Evolutionary conservation across 371 early-diverging fungal genomes (phyloP), one percentile per base, ranked within the genome.

Genomic region (Mortierella polycephala): DNA sequence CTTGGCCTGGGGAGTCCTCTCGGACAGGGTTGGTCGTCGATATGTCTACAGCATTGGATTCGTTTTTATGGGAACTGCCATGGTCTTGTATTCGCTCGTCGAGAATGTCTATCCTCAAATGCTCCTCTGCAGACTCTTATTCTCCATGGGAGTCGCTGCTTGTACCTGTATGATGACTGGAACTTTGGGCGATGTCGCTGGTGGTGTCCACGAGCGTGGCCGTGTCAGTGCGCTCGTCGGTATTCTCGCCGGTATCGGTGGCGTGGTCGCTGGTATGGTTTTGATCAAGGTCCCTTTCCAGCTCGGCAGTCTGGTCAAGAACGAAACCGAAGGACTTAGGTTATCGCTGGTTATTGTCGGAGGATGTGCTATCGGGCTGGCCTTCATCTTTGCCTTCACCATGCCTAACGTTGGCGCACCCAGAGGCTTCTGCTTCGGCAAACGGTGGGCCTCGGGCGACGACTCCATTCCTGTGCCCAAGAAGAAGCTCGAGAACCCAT

Each of bases 61-160:
- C 69, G 1, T 77, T 11, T 54, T 81, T 44, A 82, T 88, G 69
- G 86, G 83, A 14, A n/a, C 85, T 6, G 76, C 82, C 6, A 55
- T 91, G 23, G 63, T 75, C 46, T 60, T 83, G 20, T 88, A 82
- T 67, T 64, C 89, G 11, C 72, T 70, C 37, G 85, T 85, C 47
- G 58, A 68, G 49, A 81, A 82, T 53, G 76, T 86, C 4, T 84
- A 84, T 61, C 89, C 88, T 7, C 81, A 68, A 18, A 74, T 87
- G 80, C 57, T 88, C 45, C 73, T 84, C 55, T 82, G 83, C 71
- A 85, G 88, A 51, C 75, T 85, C 51, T 67, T 85, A 62, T 92
- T 88, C 79, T 88, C 91, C 0, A 50, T 92, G 16, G 95, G 95
- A 11, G 87, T 91, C 5, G 85, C 93, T 11, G 92, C 91, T 0